These are phyloP conservation scores for Fusarium sp. DNA, from an alignment of 2,329 filamentous ascomycete species.

Conservation along the genomic window DNA sequence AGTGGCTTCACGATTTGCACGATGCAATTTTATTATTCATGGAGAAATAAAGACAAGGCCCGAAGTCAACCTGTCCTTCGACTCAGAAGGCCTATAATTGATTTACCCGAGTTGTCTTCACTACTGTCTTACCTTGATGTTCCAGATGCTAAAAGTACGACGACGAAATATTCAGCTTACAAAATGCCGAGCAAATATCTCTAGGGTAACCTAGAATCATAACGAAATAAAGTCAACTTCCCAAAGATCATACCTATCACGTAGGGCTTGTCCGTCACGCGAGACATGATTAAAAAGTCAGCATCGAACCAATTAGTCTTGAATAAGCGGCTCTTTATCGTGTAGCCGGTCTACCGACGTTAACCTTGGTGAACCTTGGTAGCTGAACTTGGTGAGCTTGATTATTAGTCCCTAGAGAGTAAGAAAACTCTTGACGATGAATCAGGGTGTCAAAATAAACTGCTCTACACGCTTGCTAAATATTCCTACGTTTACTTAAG, in stretches of 20 bases:
- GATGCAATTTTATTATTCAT: neutral
- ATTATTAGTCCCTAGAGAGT: neutral
- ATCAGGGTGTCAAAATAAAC: neutral
- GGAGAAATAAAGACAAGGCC: too few species aligned
- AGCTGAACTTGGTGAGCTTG: neutral
- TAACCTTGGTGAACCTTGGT: neutral
- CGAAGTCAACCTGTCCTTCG: neutral
- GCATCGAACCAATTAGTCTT: neutral
- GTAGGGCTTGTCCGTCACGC: neutral
- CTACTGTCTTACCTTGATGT: neutral
- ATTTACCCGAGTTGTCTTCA: too few species aligned
- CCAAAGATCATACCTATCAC: neutral
- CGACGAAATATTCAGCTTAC: too few species aligned
- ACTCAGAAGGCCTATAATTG: too few species aligned
- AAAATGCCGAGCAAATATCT: neutral
- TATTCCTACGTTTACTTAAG: rapidly evolving
- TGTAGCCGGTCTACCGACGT: neutral
- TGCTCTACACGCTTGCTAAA: too few species aligned
- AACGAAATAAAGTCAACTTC: neutral
- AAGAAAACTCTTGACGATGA: neutral
- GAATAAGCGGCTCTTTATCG: neutral
- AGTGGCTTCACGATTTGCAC: too few species aligned
- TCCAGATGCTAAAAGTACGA: neutral
- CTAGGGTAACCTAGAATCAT: neutral
- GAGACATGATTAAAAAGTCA: neutral